These are phyloP conservation scores for Auricularia sp. DNA, from an alignment of 768 basidiomycete genomes.

Conservation along the genomic window DNA sequence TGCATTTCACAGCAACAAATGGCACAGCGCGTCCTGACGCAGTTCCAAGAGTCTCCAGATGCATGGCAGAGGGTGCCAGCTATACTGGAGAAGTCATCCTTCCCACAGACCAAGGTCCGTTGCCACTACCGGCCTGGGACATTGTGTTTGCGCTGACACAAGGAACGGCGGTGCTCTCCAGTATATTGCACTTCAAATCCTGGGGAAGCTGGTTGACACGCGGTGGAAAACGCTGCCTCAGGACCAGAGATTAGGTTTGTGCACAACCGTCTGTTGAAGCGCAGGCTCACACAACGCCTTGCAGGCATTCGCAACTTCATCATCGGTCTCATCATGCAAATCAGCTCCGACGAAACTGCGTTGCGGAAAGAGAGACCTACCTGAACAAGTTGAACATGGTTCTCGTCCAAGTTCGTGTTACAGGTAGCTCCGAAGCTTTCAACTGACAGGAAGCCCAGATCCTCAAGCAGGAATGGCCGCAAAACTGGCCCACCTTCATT, in stretches of 20 bases:
- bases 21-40: constrained; percentile 36
- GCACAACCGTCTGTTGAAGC: neutral
- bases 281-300: neutral
- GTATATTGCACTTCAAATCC: constrained; percentile 38
- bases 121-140: neutral
- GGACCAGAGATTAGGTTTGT: constrained; percentile 31
- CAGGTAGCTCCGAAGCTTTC: neutral
- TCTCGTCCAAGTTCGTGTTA: constrained; percentile 30
- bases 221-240: constrained; percentile 37
- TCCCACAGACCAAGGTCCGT: constrained; percentile 30
- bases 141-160: neutral
- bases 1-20: constrained; percentile 28
- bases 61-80: constrained; percentile 39
- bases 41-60: constrained; percentile 40
- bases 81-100: constrained; percentile 30
- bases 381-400: constrained; percentile 41
- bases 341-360: constrained; percentile 30
- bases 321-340: constrained; percentile 33
- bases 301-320: constrained; percentile 38
- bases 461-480: constrained; percentile 43
- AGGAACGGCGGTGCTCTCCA: constrained; percentile 9
- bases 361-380: constrained; percentile 30
- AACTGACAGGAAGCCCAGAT: constrained; percentile 20
- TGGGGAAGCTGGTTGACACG: constrained; percentile 37
- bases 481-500: constrained; percentile 40